Percentiles rank a stretch among this genome's conserved stretches.
These are phyloP conservation scores for Fusarium keratoplasticum DNA, from an alignment of 2,329 filamentous ascomycete genomes.

Conservation along the genomic window DNA sequence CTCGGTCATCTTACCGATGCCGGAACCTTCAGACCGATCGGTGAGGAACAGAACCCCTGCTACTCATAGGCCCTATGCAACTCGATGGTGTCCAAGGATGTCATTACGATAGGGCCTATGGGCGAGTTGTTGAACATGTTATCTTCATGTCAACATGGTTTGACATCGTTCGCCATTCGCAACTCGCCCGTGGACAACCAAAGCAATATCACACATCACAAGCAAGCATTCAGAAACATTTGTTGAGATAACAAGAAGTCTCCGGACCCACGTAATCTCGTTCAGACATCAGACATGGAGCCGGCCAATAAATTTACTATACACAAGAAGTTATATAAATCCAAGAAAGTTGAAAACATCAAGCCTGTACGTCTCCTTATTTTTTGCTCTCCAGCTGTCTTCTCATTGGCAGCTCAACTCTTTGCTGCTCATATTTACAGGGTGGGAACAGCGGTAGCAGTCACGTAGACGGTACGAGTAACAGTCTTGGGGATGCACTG, in stretches of 20 bases:
- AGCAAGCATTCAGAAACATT: neutral
- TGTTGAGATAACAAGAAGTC: neutral
- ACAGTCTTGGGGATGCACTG: slow-evolving; percentile 34
- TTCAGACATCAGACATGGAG: slow-evolving; percentile 4
- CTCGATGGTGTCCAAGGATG: neutral
- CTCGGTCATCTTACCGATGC: neutral
- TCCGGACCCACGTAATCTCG: slow-evolving; percentile 5
- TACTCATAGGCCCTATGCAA: neutral
- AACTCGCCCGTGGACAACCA: neutral
- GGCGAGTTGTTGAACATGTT: neutral
- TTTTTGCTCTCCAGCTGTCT: neutral
- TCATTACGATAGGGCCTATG: neutral
- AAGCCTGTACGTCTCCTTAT: neutral
- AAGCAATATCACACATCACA: neutral
- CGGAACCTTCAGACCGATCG: neutral
- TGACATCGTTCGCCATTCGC: neutral
- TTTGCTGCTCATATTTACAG: neutral
- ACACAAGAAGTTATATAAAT: slow-evolving; percentile 16
- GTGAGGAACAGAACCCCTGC: neutral
- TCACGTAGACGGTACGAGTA: slow-evolving; percentile 40
- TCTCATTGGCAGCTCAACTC: neutral
- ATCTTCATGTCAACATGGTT: neutral
- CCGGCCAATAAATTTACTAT: slow-evolving; percentile 16
- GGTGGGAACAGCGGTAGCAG: slow-evolving; percentile 24
- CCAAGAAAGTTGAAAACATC: neutral